Base-by-base conservation (phyloP, 495 filamentous ascomycete species). In the Aspergillus bridgeri region DNA sequence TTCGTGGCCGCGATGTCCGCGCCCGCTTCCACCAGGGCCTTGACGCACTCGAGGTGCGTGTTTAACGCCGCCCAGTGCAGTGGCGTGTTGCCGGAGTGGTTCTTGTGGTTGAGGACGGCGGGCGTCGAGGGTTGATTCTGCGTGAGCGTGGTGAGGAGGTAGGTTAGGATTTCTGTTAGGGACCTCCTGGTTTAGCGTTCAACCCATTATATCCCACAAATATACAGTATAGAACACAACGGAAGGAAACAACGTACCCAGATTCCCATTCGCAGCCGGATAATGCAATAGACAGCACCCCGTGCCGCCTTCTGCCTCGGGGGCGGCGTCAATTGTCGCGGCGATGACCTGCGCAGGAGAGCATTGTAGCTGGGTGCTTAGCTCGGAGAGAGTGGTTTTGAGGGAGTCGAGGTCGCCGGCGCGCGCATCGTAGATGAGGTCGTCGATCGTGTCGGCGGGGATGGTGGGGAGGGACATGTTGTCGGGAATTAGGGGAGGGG, bases 41-140 rank as follows among this genome's bases (percentile, higher is more conserved):
- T 89, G 13, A 96, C 92, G 21, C 85, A 82, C 27, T 82, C 81
- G 3, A 96, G 71, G 64, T 96, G 91, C 15, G 93, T 92, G 60
- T 94, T 93, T 56, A 96, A 75, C 1, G 91, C 86, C 0, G 92
- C 93, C 90, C 91, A 97, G 75, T 97, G 92, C 53, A 98, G 73
- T 1, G 91, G 79, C 11, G 93, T 96, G 74, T 96, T 96, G 24
- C 91, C 92, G 23, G 86, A 84, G 56, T 82, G 69, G 60, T 98
- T 97, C 20, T 66, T 81, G 72, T 69, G 80, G 72, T 94, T 87
- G 11, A 96, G 57, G 33, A 87, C 79, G n/a, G 20, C 60, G 53
- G 5, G 19, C 38, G 57, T 15, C 19, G 20, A n/a, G 17, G 42
- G 33, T 52, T 42, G 49, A 3, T 62, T 63, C 60, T 62, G 53